A percentile compares a stretch with the other conserved stretches of the same genome.
Conservation (phyloP, 2,329 filamentous ascomycete genomes). For the Colletotrichum siamense region DNA sequence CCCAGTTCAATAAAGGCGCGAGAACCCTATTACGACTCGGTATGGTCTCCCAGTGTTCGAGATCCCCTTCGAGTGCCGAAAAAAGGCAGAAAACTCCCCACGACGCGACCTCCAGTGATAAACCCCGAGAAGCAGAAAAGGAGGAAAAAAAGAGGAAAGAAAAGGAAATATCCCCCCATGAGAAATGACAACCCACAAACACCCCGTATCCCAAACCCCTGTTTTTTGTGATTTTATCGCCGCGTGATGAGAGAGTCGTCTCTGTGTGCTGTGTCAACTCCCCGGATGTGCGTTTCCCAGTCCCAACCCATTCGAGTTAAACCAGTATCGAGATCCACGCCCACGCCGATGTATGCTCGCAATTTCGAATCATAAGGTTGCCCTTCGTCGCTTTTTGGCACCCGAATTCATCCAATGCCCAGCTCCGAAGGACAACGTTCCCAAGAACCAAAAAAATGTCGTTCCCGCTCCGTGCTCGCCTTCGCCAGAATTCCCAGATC, state of each 20-base stretch:
- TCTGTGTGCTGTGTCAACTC: constrained; percentile 14
- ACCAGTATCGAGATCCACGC: constrained; percentile 19
- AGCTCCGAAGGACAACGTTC: constrained; percentile 7
- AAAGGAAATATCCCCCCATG: not conserved
- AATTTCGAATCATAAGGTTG: constrained; percentile 17
- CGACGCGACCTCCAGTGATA: constrained; percentile 1
- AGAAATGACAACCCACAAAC: not conserved
- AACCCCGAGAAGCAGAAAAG: not conserved
- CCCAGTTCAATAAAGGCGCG: not conserved
- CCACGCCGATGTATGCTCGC: constrained; percentile 22
- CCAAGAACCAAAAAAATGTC: not conserved
- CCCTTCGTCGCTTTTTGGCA: constrained; percentile 21
- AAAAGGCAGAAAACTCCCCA: constrained; percentile 9
- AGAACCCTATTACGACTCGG: constrained; percentile 5
- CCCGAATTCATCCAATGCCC: constrained; percentile 6
- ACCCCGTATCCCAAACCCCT: constrained; percentile 15
- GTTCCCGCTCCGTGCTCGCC: constrained; percentile 19
- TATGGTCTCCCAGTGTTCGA: not conserved
- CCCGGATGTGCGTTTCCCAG: constrained; percentile 19
- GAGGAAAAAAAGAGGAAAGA: not conserved
- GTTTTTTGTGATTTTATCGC: constrained; percentile 22
- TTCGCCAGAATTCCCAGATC: constrained; percentile 10
- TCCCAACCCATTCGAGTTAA: constrained; percentile 20
- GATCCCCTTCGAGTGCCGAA: not conserved
- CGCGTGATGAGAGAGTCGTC: constrained; percentile 13